Conservation (phyloP, 2,329 filamentous ascomycete genomes). For the Aureobasidium leucospermi region DNA sequence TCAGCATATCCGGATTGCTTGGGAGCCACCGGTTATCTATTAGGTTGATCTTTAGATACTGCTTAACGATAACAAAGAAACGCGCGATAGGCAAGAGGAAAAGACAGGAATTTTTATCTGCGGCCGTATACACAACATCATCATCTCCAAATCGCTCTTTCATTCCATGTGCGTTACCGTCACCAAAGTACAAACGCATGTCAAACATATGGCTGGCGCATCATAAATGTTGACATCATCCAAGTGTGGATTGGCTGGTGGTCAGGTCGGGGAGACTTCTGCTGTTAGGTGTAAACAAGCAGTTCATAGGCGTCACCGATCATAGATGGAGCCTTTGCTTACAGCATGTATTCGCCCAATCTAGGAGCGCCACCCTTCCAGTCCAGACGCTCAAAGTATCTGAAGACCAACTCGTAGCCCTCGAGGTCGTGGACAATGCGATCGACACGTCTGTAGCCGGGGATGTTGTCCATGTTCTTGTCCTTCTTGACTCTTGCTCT, state of each 20-base stretch:
- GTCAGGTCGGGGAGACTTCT: constrained; percentile 5
- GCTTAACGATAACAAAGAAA: neutral
- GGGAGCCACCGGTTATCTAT: neutral
- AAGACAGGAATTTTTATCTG: neutral
- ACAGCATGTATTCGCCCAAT: constrained; percentile 44
- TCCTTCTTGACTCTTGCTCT: constrained; percentile 33
- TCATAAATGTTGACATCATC: neutral
- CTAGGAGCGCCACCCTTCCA: constrained; percentile 61
- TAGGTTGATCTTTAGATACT: neutral
- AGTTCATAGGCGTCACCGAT: neutral
- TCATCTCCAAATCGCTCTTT: neutral
- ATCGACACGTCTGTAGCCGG: constrained; percentile 82
- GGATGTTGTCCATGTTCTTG: constrained; percentile 64
- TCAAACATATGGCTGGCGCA: neutral
- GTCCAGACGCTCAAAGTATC: constrained; percentile 88
- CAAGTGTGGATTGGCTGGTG: constrained; percentile 6
- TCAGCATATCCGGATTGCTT: neutral
- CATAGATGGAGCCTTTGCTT: neutral
- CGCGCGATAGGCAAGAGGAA: neutral
- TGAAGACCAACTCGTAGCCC: constrained; percentile 92
- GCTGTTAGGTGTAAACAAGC: constrained; percentile 3
- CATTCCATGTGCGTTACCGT: neutral
- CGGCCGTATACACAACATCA: neutral
- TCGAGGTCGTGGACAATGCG: constrained; percentile 96
- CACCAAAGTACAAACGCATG: neutral